Evolutionary conservation across 1,139 yeast genomes (phyloP), one percentile per base, ranked within the genome.

Genomic region (Candida tetrigidarum): DNA sequence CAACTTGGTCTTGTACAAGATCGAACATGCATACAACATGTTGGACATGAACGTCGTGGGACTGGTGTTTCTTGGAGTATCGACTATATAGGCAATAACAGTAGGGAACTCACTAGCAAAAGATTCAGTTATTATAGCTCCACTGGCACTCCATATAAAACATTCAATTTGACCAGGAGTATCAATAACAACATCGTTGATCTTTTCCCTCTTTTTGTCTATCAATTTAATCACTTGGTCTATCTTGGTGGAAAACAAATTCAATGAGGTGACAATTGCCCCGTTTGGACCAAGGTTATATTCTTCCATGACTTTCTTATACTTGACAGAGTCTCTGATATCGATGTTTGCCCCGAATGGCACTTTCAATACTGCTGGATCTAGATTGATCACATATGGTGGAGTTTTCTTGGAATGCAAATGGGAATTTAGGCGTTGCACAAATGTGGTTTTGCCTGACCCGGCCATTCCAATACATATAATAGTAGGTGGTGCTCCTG

Each of bases 151-250:
- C 96, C 96, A 87, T 42, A 93, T 91, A 63, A 93, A 93, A 68
- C 97, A 90, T 64, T 93, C 99, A 51, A 95, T 95, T 66, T 95
- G 99, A 6, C 99, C 99, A 0, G 99, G 99, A 0, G 99, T 95
- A 65, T 95, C 99, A 42, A 93, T 80, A 39, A 95, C 86, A 50
- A 93, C 88, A 62, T 91, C 86, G 25, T 81, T 67, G 50, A 80
- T 78, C 37, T 71, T 69, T 23, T 81, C 84, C 1, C 89, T 75
- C 57, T 95, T 80, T 60, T 90, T 90, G 59, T 92, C 96, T 16
- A 92, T 88, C 39, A 95, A 73, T 39, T 81, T 78, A 48, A 95
- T 83, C 6, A 95, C 98, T 67, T 95, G 99, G 62, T 95, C 99
- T 47, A 95, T 90, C 66, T 95, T 95, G 22, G 99, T 95, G 42